Evolutionary conservation across 495 filamentous ascomycete species (phyloP).

Genomic region (Paragyromitra xinjiangensis): DNA sequence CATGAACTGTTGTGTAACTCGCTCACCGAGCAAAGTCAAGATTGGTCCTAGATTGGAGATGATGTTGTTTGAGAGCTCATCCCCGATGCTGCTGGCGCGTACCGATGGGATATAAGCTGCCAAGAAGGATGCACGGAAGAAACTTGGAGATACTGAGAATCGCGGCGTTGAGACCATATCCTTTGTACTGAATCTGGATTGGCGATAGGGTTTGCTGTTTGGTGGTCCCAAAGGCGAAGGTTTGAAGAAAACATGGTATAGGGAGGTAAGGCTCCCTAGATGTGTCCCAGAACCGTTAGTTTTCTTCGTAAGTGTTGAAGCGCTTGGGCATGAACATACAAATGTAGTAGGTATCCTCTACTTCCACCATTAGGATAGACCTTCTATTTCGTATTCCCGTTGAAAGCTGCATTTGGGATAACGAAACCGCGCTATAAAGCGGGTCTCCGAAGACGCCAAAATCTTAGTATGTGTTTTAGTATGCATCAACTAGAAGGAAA

Average conservation of each 20-base stretch:
- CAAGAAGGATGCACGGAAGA: background rate
- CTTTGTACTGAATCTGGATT: background rate
- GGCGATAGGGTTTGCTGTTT: too few relatives aligned
- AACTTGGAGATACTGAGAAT: background rate
- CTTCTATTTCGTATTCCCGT: constrained; percentile 14
- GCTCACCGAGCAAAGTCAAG: constrained; percentile 64
- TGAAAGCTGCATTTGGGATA: constrained; percentile 7
- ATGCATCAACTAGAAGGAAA: background rate
- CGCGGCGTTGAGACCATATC: background rate
- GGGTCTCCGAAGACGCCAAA: background rate
- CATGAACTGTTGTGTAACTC: constrained; percentile 67
- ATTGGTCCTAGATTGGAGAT: constrained; percentile 61
- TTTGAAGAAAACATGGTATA: background rate
- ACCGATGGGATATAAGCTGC: constrained; percentile 2
- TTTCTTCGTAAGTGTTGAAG: background rate
- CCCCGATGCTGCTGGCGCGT: constrained; percentile 22
- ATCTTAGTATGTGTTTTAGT: background rate
- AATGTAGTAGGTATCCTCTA: background rate
- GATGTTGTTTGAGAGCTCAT: constrained; percentile 65
- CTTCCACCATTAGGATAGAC: background rate
- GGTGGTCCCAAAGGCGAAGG: too few relatives aligned
- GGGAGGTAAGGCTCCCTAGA: background rate
- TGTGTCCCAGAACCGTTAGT: background rate
- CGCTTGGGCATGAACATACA: constrained; percentile 3
- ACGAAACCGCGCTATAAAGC: background rate